Base-by-base conservation (phyloP, 495 filamentous ascomycete species). In the Neurospora terricola region DNA sequence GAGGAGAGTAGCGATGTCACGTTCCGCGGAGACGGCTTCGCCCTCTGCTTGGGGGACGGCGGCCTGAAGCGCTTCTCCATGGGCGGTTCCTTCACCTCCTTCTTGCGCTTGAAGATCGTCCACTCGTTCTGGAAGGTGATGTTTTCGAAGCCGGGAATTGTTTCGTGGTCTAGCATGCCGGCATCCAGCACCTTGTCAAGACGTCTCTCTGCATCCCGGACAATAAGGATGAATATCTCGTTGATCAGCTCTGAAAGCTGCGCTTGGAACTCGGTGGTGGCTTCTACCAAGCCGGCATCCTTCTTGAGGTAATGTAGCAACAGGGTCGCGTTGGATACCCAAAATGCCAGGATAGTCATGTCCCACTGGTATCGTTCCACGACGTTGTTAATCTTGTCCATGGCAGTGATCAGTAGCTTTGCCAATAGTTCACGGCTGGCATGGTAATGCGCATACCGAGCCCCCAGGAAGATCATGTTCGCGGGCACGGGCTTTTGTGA, bases 201-300 rank as follows among this genome's bases (percentile, higher is more conserved):
- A 54, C 96, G 90, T 74, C 96, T 87, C 82, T 99, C 96, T n/a
- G 96, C 96, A 80, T 99, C 96, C 76, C 96, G 86, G 73, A 98
- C 97, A 75, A 99, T 97, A n/a, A 98, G 87, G 74, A 98, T 96
- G 80, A 98, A 99, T 38, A 99, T 98, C 80, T 99, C 96, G 77
- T 98, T 98, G 80, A 98, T 93, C 39, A 98, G 85, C 82, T 99
- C 96, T 5, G 94, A 92, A 71, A 99, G 87, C 75, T 98, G 94
- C 48, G 92, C 88, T 81, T 99, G 96, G 74, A 97, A 98, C 72
- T 94, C 90, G 38, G 92, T 88, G 0, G 95, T 98, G 11, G 94
- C 90, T 77, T 90, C 89, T 23, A 93, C 86, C 5, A 99, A 81
- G 3, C 93, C 94, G 21, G 86, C 82, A 76, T 99, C 96, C 79